Conservation (phyloP, 2,329 filamentous ascomycete genomes). For the Rasamsonia emersonii region DNA sequence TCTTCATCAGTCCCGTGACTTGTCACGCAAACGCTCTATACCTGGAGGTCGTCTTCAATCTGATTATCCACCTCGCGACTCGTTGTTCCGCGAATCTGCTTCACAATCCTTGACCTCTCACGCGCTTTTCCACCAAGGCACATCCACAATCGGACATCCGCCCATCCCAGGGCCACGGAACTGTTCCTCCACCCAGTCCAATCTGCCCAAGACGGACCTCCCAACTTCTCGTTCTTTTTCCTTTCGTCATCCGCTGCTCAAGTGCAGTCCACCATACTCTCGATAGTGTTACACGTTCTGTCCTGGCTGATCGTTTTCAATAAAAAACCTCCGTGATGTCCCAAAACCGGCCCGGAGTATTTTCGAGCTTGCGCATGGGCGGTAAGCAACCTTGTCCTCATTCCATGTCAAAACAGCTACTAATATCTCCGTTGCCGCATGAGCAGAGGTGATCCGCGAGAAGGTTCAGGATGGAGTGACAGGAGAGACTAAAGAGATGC, state of each 20-base stretch:
- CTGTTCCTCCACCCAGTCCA: constrained; percentile 24
- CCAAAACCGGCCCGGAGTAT: constrained; percentile 84
- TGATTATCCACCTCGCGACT: no score
- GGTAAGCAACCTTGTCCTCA: constrained; percentile 54
- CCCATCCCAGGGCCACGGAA: constrained; percentile 17
- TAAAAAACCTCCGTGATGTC: constrained; percentile 55
- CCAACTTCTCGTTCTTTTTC: constrained; percentile 28
- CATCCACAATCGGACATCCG: constrained; percentile 26
- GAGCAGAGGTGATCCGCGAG: constrained; percentile 87
- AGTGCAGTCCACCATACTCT: constrained; percentile 33
- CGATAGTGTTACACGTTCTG: constrained; percentile 25
- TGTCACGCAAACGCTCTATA: no score
- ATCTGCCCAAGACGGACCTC: constrained; percentile 49
- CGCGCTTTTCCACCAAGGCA: constrained; percentile 19
- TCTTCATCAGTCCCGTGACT: no score
- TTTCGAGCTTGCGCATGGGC: constrained; percentile 87
- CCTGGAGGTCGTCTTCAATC: no score
- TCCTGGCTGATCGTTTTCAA: constrained; percentile 13
- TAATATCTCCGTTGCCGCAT: constrained; percentile 15
- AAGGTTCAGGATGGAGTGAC: constrained; percentile 98
- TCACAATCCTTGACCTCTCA: no score
- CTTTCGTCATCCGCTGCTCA: constrained; percentile 39
- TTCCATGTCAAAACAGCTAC: constrained; percentile 5
- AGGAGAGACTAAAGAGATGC: constrained; percentile 90
- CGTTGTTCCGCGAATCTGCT: no score